Conservation (phyloP, 1,139 yeast genomes). For the Blastobotrys proliferans region DNA sequence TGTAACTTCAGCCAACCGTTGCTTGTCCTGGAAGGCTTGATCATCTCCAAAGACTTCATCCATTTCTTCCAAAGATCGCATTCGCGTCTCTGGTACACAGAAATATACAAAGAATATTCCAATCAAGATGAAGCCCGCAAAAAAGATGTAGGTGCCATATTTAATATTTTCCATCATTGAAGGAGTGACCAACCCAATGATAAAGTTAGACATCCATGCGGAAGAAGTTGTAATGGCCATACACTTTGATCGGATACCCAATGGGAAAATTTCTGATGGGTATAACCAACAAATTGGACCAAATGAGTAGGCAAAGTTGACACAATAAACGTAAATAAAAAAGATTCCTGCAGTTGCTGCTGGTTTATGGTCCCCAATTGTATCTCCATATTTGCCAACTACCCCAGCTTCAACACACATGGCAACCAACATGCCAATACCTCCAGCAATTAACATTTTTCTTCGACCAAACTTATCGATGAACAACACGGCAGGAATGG, state of each 20-base stretch:
- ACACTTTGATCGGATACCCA: constrained; percentile 70
- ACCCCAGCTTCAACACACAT: constrained; percentile 32
- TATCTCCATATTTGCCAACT: constrained; percentile 28
- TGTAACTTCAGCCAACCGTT: constrained; percentile 26
- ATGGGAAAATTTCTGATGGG: constrained; percentile 68
- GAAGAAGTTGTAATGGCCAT: constrained; percentile 66
- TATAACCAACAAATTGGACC: constrained; percentile 80
- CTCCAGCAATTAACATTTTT: constrained; percentile 48
- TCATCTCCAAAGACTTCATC: constrained; percentile 36
- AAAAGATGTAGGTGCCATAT: constrained; percentile 50
- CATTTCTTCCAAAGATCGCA: constrained; percentile 28
- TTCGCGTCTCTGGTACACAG: constrained; percentile 24
- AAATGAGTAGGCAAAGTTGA: constrained; percentile 75
- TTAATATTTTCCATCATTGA: constrained; percentile 34
- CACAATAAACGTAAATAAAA: constrained; percentile 66
- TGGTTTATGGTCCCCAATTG: constrained; percentile 15
- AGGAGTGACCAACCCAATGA: constrained; percentile 49
- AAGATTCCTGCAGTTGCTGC: constrained; percentile 46
- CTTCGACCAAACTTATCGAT: constrained; percentile 53
- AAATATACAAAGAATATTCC: constrained; percentile 13
- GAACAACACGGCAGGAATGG: constrained; percentile 44
- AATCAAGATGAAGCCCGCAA: constrained; percentile 25
- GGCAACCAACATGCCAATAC: constrained; percentile 44
- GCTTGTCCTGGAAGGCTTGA: constrained; percentile 26
- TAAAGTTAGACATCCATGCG: constrained; percentile 74